A percentile compares a stretch with the other conserved stretches of the same genome.
phyloP scores from a whole-genome alignment of 2,329 filamentous ascomycete species.

The Thermothelomyces thermophilus region DNA sequence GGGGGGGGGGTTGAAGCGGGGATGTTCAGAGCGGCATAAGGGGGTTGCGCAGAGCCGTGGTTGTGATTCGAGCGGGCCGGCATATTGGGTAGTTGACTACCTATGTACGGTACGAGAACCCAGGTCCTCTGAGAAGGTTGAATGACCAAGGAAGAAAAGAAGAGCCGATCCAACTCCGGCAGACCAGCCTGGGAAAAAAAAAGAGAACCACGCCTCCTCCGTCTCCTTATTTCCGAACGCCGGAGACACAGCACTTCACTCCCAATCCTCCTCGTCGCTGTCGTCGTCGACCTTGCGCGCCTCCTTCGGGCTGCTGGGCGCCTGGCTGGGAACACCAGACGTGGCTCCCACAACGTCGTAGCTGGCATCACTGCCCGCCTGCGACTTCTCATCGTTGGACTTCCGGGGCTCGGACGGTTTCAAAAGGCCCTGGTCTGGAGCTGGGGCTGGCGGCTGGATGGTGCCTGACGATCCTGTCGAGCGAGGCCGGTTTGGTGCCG shows the following conservation, averaged over 20 bases:
- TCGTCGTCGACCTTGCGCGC: conserved; percentile 41
- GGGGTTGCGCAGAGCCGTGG: not conserved
- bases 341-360: conserved; percentile 85
- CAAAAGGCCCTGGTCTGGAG: conserved; percentile 33
- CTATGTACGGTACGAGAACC: not conserved
- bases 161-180: conserved; percentile 9
- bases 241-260: conserved; percentile 38
- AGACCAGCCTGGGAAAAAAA: not conserved
- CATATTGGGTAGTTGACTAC: not conserved
- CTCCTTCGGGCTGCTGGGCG: conserved; percentile 61
- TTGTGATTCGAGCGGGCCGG: not conserved
- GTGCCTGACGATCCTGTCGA: conserved; percentile 55
- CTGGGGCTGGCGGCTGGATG: conserved; percentile 42
- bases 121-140: not conserved
- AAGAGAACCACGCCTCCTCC: not conserved
- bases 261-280: conserved; percentile 71
- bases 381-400: conserved; percentile 83
- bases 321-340: conserved; percentile 70
- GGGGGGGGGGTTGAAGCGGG: no score
- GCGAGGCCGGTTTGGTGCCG: conserved; percentile 33
- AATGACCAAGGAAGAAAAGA: not conserved
- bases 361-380: conserved; percentile 88
- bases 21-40: no score
- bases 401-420: conserved; percentile 62
- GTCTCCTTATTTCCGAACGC: conserved; percentile 2